These are phyloP conservation scores for Fonsecaea nubica DNA, from an alignment of 2,329 filamentous ascomycete species.

Conservation along the genomic window DNA sequence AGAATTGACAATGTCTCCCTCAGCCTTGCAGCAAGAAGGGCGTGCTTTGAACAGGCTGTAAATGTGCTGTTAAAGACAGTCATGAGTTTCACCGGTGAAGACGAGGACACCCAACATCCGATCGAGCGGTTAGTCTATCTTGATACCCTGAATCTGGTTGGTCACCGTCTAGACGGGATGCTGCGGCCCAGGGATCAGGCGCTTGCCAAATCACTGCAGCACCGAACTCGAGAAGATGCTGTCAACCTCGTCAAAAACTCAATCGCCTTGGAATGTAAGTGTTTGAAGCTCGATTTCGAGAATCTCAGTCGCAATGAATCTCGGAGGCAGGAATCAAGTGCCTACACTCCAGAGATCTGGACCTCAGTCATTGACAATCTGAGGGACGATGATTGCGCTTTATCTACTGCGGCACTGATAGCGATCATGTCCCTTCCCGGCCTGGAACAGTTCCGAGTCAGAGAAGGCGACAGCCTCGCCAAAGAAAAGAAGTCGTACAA, in stretches of 20 bases:
- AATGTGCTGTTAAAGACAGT: slow-evolving; percentile 55
- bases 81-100: slow-evolving; percentile 53
- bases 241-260: slow-evolving; percentile 71
- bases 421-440: slow-evolving; percentile 74
- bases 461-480: slow-evolving; percentile 45
- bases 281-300: slow-evolving; percentile 71
- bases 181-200: slow-evolving; percentile 54
- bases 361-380: slow-evolving; percentile 74
- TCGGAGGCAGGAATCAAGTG: slow-evolving; percentile 70
- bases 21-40: slow-evolving; percentile 51
- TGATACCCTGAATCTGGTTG: slow-evolving; percentile 56
- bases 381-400: slow-evolving; percentile 68
- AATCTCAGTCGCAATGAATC: slow-evolving; percentile 66
- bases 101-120: slow-evolving; percentile 53
- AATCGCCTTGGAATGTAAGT: slow-evolving; percentile 73
- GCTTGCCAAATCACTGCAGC: slow-evolving; percentile 57
- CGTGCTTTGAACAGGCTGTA: slow-evolving; percentile 56
- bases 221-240: slow-evolving; percentile 59
- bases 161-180: slow-evolving; percentile 60
- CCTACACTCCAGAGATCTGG: slow-evolving; percentile 79
- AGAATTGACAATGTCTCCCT: slow-evolving; percentile 54
- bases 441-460: slow-evolving; percentile 73
- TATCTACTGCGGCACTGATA: slow-evolving; percentile 76
- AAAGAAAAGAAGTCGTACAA: slow-evolving; percentile 77
- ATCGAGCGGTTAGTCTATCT: slow-evolving; percentile 57